A percentile compares a stretch with the other conserved stretches of the same genome.
Conservation (phyloP, 495 filamentous ascomycete species). For the Penicillium egyptiacum region DNA sequence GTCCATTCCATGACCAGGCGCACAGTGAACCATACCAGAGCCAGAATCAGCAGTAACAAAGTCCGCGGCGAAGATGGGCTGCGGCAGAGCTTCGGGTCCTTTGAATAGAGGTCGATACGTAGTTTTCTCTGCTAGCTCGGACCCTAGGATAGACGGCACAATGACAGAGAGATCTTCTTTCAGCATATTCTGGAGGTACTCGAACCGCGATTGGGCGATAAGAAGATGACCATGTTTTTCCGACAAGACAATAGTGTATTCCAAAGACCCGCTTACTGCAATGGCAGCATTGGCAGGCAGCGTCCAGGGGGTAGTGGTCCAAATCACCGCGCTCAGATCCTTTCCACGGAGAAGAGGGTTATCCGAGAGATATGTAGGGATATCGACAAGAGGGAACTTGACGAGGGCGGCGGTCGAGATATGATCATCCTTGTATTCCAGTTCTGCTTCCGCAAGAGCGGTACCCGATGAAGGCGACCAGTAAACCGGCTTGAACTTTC, state of each 20-base stretch:
- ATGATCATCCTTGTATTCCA: slow-evolving; percentile 91
- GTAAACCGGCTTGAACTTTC: slow-evolving; percentile 89
- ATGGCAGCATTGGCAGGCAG: slow-evolving; percentile 90
- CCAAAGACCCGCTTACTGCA: slow-evolving; percentile 68
- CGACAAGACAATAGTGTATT: slow-evolving; percentile 68
- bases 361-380: slow-evolving; percentile 47
- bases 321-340: slow-evolving; percentile 72
- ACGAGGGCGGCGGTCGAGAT: slow-evolving; percentile 78
- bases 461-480: slow-evolving; percentile 92
- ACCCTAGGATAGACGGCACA: slow-evolving; percentile 60
- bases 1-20: slow-evolving; percentile 94
- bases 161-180: slow-evolving; percentile 51
- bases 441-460: slow-evolving; percentile 90
- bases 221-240: slow-evolving; percentile 57
- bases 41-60: slow-evolving; percentile 88
- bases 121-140: slow-evolving; percentile 57
- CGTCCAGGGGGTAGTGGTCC: slow-evolving; percentile 99
- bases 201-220: slow-evolving; percentile 65
- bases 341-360: slow-evolving; percentile 37
- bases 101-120: slow-evolving; percentile 68
- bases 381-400: slow-evolving; percentile 64
- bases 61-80: slow-evolving; percentile 73
- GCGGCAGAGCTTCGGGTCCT: slow-evolving; percentile 49
- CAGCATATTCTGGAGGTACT: slow-evolving; percentile 47
- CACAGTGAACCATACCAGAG: slow-evolving; percentile 88